Percentiles rank a stretch among this genome's conserved stretches.
phyloP scores from a whole-genome alignment of 1,139 yeast species.

The Eremothecium gossypii region DNA sequence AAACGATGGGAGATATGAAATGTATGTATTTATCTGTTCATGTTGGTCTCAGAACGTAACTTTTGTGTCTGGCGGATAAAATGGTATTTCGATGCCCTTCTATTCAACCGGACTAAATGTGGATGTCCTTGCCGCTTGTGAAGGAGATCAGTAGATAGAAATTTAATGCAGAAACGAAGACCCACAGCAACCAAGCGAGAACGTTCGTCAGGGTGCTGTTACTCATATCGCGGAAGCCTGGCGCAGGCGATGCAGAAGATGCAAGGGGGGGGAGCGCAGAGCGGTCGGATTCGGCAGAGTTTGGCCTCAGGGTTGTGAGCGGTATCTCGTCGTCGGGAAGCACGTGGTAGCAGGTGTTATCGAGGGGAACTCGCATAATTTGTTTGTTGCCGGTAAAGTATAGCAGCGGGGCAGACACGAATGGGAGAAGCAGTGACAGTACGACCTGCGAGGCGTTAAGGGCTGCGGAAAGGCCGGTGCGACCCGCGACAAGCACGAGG shows the following conservation, averaged over 20 bases:
- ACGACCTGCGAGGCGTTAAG: conserved; percentile 71
- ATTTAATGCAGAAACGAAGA: conserved; percentile 63
- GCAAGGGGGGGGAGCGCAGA: neutral
- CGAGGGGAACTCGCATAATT: conserved; percentile 44
- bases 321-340: conserved; percentile 14
- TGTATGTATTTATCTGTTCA: too few species aligned
- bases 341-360: conserved; percentile 12
- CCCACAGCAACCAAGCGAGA: conserved; percentile 60
- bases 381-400: conserved; percentile 56
- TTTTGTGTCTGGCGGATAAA: too few species aligned
- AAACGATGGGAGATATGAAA: too few species aligned
- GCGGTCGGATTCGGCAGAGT: conserved; percentile 7
- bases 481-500: conserved; percentile 54
- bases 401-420: conserved; percentile 67
- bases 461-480: conserved; percentile 60
- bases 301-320: conserved; percentile 12
- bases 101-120: conserved; percentile 25
- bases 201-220: conserved; percentile 52
- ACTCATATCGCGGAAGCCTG: conserved; percentile 47
- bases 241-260: conserved; percentile 4
- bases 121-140: conserved; percentile 63
- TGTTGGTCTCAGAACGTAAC: too few species aligned
- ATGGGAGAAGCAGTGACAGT: conserved; percentile 58
- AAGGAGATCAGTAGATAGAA: conserved; percentile 65
- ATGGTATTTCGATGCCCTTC: too few species aligned